Percentiles rank a stretch among this genome's conserved stretches.
Conservation (phyloP, 331 rosid species). For the Phaseolus coccineus region DNA sequence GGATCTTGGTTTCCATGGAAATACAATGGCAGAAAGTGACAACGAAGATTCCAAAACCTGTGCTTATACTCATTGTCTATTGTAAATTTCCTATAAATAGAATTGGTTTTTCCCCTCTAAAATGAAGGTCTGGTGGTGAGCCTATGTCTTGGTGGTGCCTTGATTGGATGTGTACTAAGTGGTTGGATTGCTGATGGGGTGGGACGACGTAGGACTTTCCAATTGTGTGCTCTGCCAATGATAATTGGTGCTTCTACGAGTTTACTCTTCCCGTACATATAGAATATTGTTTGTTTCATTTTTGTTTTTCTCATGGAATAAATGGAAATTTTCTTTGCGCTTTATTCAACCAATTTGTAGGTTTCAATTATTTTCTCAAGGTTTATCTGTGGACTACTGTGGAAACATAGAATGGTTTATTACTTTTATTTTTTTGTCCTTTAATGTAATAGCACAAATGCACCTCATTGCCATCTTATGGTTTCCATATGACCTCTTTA, state of each 20-base stretch:
- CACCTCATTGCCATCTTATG: constrained; percentile 14
- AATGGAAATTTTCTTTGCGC: constrained; percentile 1
- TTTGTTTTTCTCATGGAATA: constrained; percentile 8
- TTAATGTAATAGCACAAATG: background rate
- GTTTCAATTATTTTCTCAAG: constrained; percentile 29
- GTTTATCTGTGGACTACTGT: background rate
- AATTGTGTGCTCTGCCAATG: constrained; percentile 88
- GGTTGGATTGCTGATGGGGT: constrained; percentile 94
- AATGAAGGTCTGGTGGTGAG: constrained; percentile 94
- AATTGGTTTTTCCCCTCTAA: constrained; percentile 27
- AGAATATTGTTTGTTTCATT: constrained; percentile 23
- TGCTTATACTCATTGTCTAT: constrained; percentile 36
- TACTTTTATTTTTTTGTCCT: background rate
- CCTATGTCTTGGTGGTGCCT: constrained; percentile 92
- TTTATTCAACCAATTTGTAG: background rate
- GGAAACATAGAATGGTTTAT: background rate
- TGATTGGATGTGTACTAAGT: constrained; percentile 84
- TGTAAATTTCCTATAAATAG: constrained; percentile 36
- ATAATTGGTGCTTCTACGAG: constrained; percentile 89
- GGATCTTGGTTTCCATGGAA: constrained; percentile 95
- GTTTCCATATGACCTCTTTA: constrained; percentile 18
- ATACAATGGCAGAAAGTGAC: constrained; percentile 93
- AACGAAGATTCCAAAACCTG: constrained; percentile 30
- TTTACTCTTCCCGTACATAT: constrained; percentile 54
- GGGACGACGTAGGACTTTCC: constrained; percentile 97